Base-by-base conservation (phyloP, 768 basidiomycete genomes). In the Podaxis mareebaensis region DNA sequence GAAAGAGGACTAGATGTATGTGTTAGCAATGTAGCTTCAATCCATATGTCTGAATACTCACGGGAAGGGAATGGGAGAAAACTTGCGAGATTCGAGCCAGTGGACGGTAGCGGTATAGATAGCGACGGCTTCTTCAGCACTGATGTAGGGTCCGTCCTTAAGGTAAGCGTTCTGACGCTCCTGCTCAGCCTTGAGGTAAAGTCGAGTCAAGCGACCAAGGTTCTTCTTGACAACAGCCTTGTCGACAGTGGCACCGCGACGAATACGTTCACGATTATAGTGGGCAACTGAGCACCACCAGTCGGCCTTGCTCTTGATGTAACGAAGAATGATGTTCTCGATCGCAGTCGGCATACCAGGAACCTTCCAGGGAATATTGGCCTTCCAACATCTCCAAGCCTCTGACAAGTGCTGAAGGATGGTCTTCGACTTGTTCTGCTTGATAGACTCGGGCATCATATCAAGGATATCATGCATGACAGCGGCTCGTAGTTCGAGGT, bases 401-500 rank as follows among this genome's bases (percentile, higher is more conserved):
- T 99, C 97, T 3, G 96, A 97, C 68, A 99, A 78, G 74, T 99
- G 97, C 74, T 99, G 97, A 73, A 99, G 72, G 67, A 99, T 99
- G 11, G 97, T 99, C 82, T 99, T 99, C n/a, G 95, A 89, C 81
- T 99, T 99, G 79, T 99, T 99, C 77, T 96, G 95, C 78, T 96
- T 96, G 81, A 99, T 96, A 2, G 93, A 95, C 76, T 99, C 97
- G 6, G 97, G 97, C 96, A 99, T 98, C 96, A 99, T 98, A 80
- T 99, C 96, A 68, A 99, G 81, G 69, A 99, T 99, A 76, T 99
- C 96, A 78, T 98, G 96, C 97, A 99, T 99, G 70, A 99, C 96
- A 53, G 97, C 96, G 0, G 97, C 97, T 59, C 97, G 90, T 49
- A 99, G 80, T 73, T 99, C 97, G 39, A 99, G 83, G 75, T 99